phyloP scores from a whole-genome alignment of 495 filamentous ascomycete species.

The Lindgomyces ingoldianus region DNA sequence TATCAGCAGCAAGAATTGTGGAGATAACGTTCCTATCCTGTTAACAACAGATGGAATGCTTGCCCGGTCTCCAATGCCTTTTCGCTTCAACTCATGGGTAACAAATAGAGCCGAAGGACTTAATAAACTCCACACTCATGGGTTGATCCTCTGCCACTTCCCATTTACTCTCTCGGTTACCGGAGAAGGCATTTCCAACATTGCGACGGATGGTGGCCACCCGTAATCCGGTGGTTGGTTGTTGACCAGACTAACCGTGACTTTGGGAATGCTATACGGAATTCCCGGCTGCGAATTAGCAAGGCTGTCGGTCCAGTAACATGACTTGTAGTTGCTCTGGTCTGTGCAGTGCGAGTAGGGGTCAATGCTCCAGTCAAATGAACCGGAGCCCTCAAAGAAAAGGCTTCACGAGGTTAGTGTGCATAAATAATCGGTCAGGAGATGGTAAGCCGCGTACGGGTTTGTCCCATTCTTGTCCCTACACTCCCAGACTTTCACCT shows the following conservation, averaged over 20 bases:
- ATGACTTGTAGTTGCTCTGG: not conserved
- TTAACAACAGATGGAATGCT: no score
- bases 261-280: constrained; percentile 11
- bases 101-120: no score
- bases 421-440: not conserved
- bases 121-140: no score
- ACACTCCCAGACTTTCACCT: constrained; percentile 13
- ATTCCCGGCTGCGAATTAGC: not conserved
- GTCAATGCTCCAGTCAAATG: constrained; percentile 11
- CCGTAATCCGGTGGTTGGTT: not conserved
- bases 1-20: no score
- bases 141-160: no score
- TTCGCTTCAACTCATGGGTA: no score
- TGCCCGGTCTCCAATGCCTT: no score
- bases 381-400: constrained; percentile 14
- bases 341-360: not conserved
- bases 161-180: no score
- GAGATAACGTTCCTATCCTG: no score
- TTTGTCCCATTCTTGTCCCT: constrained; percentile 4
- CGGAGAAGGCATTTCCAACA: no score
- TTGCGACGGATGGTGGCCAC: no score
- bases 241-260: constrained; percentile 11
- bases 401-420: constrained; percentile 1
- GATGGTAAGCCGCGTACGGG: not conserved
- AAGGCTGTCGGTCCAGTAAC: constrained; percentile 2